phyloP scores from a whole-genome alignment of 352 stramenopile genomes.

The Globisporangium takayamanum region DNA sequence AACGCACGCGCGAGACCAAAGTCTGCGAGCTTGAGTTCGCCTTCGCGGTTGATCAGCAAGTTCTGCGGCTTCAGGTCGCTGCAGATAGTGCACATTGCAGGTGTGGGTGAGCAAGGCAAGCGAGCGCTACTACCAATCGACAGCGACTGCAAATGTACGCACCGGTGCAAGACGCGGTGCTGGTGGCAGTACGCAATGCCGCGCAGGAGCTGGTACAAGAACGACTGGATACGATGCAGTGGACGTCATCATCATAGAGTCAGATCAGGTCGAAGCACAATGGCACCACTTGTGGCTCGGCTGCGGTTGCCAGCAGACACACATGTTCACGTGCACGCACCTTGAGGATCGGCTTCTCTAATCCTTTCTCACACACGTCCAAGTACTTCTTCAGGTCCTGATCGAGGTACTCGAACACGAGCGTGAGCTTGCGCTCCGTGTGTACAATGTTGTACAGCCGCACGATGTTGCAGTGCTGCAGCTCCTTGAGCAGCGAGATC shows the following conservation, averaged over 20 bases:
- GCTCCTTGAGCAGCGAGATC: conserved; percentile 97
- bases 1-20: conserved; percentile 99
- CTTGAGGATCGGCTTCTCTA: conserved; percentile 90
- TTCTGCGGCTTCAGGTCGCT: conserved; percentile 99
- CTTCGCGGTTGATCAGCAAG: conserved; percentile 96
- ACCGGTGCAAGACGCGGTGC: conserved; percentile 91
- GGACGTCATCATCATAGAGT: neutral
- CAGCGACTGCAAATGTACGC: neutral
- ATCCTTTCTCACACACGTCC: conserved; percentile 96
- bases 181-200: conserved; percentile 99
- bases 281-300: neutral
- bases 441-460: conserved; percentile 99
- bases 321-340: conserved; percentile 10
- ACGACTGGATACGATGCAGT: conserved; percentile 47
- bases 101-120: neutral
- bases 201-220: conserved; percentile 98
- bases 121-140: neutral
- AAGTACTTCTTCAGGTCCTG: conserved; percentile 99
- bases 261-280: too few relatives aligned
- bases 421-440: conserved; percentile 97
- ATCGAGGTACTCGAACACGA: conserved; percentile 99
- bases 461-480: conserved; percentile 98
- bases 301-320: conserved; percentile 1
- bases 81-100: conserved; percentile 16
- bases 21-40: conserved; percentile 99